Evolutionary conservation across 2,329 filamentous ascomycete genomes (phyloP).

Genomic region (Fusarium sp.): DNA sequence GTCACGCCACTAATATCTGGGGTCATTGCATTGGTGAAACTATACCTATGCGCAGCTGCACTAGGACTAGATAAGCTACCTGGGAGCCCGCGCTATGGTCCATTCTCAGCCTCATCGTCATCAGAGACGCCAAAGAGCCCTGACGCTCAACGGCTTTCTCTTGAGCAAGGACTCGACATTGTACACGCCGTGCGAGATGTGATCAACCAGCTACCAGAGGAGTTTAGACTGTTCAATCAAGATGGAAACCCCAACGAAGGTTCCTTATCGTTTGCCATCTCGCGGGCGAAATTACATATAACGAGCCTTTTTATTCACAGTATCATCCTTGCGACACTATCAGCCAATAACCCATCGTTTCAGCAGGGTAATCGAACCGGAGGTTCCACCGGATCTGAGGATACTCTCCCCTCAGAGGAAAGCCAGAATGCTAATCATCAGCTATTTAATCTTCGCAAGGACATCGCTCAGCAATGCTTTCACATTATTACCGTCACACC

Average conservation of each 20-base stretch:
- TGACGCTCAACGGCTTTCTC: not conserved
- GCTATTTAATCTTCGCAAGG: not conserved
- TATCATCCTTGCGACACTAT: not conserved
- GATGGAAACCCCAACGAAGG: not conserved
- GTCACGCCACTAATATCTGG: not conserved
- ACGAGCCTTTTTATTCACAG: not conserved
- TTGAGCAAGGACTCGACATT: not conserved
- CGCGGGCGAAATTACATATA: not conserved
- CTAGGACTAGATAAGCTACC: not conserved
- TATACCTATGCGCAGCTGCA: not conserved
- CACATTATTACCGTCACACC: not conserved
- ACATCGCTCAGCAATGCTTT: not conserved
- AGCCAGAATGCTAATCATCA: not conserved
- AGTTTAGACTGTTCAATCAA: not conserved
- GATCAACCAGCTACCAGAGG: not conserved
- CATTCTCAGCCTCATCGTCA: not conserved
- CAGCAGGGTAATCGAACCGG: not conserved
- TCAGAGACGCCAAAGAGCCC: not conserved
- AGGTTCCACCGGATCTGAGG: accelerated
- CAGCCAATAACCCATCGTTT: not conserved
- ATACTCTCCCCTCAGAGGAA: not conserved
- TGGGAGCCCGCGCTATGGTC: not conserved
- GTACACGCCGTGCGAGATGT: not conserved
- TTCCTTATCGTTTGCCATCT: not conserved
- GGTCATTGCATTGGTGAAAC: not conserved